Percentiles rank a stretch among this genome's conserved stretches.
Evolutionary conservation across 352 stramenopile species (phyloP).

Genomic region (Phytophthora pluvialis): DNA sequence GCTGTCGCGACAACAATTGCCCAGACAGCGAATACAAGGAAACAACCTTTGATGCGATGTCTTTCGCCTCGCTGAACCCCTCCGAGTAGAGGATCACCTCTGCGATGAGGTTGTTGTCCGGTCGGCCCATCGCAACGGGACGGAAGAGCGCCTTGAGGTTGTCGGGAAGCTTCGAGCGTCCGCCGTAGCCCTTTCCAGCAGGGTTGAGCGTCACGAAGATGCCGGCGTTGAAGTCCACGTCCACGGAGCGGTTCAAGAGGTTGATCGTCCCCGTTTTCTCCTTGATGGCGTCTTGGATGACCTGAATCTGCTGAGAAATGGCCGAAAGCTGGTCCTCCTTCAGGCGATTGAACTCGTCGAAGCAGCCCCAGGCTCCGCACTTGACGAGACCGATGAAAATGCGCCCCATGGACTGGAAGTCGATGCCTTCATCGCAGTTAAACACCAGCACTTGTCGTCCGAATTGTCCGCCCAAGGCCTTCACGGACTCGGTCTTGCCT

Average conservation of each 20-base stretch:
- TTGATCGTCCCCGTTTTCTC: constrained; percentile 71
- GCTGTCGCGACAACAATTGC: constrained; percentile 88
- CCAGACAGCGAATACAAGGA: constrained; percentile 91
- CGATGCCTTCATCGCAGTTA: constrained; percentile 95
- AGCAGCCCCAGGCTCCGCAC: constrained; percentile 96
- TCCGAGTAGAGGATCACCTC: constrained; percentile 94
- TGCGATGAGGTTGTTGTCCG: constrained; percentile 95
- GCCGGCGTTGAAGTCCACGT: constrained; percentile 93
- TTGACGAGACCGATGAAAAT: constrained; percentile 97
- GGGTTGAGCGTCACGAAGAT: constrained; percentile 98
- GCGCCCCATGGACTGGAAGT: constrained; percentile 94
- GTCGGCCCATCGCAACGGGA: constrained; percentile 92
- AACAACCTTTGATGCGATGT: constrained; percentile 92
- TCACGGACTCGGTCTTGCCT: constrained; percentile 96
- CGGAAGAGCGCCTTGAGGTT: constrained; percentile 96
- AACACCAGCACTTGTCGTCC: constrained; percentile 93
- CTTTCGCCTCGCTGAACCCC: constrained; percentile 91
- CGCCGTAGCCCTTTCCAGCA: constrained; percentile 93
- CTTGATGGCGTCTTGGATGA: constrained; percentile 96
- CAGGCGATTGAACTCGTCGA: constrained; percentile 97
- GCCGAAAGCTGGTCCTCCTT: constrained; percentile 95
- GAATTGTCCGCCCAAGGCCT: constrained; percentile 91
- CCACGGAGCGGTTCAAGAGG: constrained; percentile 84
- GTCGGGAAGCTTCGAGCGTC: constrained; percentile 92
- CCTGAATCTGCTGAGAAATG: constrained; percentile 95